Percentiles rank a stretch among this genome's conserved stretches.
Conservation (phyloP, 805 yeast species). For the Kuraishia cidri region DNA sequence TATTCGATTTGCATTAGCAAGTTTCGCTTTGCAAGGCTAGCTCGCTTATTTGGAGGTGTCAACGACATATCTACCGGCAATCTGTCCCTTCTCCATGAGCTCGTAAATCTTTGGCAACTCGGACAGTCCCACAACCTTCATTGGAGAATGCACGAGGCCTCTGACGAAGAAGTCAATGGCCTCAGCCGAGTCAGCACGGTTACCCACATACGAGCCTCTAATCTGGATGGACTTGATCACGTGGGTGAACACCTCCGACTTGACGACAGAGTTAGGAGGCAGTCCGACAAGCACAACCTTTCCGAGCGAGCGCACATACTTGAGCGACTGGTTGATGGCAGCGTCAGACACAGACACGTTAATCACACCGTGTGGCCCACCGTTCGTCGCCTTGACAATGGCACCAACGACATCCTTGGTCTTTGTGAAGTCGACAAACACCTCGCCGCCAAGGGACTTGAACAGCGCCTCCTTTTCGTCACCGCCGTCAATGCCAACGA, state of each 20-base stretch:
- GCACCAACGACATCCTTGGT: slow-evolving; percentile 29
- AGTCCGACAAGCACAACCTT: slow-evolving; percentile 54
- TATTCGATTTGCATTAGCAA: not conserved
- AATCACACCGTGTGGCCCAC: slow-evolving; percentile 45
- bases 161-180: slow-evolving; percentile 26
- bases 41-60: slow-evolving; percentile 35
- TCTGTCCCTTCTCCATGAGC: slow-evolving; percentile 53
- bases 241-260: slow-evolving; percentile 41
- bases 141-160: slow-evolving; percentile 25
- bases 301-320: slow-evolving; percentile 40
- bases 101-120: slow-evolving; percentile 38
- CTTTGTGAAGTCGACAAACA: slow-evolving; percentile 32
- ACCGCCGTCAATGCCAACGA: slow-evolving; percentile 64
- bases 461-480: slow-evolving; percentile 32
- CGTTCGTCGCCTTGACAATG: slow-evolving; percentile 30
- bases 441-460: slow-evolving; percentile 35
- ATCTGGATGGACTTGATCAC: slow-evolving; percentile 47
- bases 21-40: too few species aligned
- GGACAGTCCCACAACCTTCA: slow-evolving; percentile 45
- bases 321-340: slow-evolving; percentile 34
- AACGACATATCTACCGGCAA: slow-evolving; percentile 57
- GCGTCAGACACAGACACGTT: slow-evolving; percentile 42
- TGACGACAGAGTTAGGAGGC: slow-evolving; percentile 51
- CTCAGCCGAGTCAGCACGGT: slow-evolving; percentile 51
- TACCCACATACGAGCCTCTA: slow-evolving; percentile 52